Evolutionary conservation across 116 monocot genomes (phyloP).

Genomic region (Trichopus zeylanicus): DNA sequence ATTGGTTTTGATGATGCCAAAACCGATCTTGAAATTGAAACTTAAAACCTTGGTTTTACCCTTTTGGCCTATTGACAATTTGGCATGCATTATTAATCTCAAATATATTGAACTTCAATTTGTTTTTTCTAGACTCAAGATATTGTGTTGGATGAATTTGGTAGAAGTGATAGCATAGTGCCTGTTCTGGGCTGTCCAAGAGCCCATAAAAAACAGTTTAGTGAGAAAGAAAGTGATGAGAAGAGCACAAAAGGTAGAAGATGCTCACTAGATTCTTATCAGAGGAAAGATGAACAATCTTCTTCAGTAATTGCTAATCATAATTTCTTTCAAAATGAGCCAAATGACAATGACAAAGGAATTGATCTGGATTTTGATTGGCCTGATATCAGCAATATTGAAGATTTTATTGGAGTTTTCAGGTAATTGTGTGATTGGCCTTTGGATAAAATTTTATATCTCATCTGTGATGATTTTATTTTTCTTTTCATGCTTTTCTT

Average conservation of each 20-base stretch:
- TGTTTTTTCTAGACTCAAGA: constrained; percentile 29
- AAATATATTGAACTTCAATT: neutral
- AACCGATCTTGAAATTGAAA: no score
- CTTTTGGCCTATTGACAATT: neutral
- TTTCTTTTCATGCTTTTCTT: constrained; percentile 17
- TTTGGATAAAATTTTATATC: neutral
- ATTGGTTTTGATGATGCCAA: no score
- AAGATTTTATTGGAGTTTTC: constrained; percentile 45
- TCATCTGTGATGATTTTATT: constrained; percentile 9
- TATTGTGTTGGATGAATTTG: constrained; percentile 28
- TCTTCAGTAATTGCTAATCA: constrained; percentile 7
- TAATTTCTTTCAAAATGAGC: constrained; percentile 14
- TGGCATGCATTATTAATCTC: neutral
- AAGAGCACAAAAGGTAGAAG: constrained; percentile 6
- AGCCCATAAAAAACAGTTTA: constrained; percentile 14
- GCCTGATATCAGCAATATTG: constrained; percentile 47
- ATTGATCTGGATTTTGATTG: constrained; percentile 45
- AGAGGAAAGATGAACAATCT: constrained; percentile 11
- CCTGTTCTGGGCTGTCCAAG: constrained; percentile 22
- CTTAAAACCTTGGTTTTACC: no score
- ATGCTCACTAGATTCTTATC: neutral
- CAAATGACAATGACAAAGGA: constrained; percentile 18
- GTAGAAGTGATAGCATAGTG: constrained; percentile 18
- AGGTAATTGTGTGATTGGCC: constrained; percentile 21
- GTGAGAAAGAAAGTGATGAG: constrained; percentile 9